Base-by-base conservation (phyloP, 2,329 filamentous ascomycete genomes). In the Fusarium ramigenum region DNA sequence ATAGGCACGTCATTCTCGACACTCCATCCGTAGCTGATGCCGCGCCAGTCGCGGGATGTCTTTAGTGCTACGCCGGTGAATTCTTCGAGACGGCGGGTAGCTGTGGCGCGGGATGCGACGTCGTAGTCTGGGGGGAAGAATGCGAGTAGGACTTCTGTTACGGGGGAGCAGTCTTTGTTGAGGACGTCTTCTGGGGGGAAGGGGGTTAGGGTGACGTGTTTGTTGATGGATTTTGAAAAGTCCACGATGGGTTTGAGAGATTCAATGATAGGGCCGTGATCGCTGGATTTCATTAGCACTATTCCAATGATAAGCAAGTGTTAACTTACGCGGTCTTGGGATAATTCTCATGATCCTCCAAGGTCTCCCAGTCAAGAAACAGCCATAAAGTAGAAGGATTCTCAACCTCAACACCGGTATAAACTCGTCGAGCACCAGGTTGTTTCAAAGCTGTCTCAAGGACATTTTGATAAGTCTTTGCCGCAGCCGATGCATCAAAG, bases 1-100 rank as follows among this genome's bases (percentile, higher is more conserved):
- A 82, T 49, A 4, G 79, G 69, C 10, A 82, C 76, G 50, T 83
- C 77, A 4, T 76, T 75, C 53, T 82, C 81, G 0, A 79, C 63
- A 12, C 79, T 80, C 80, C 80, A 82, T 11, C 80, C 79, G 34
- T 76, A 77, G 68, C 75, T 77, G 37, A 77, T 76, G 2, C 75
- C 75, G 1, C 75, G 65, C 75, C 75, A 77, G 52, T 77, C 70
- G 0, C 70, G 60, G 0, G 73, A 77, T 5, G 52, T 59, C 25
- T 77, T 77, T 4, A 77, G 75, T 3, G 63, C 75, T 18, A 44
- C 47, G 1, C 47, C 65, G 4, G 75, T 49, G 25, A 77, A 77
- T 6, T 77, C 37, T 3, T 74, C 73, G 0, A 77, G 53, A 9
- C 70, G 65, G 9, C 68, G 46, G 4, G 71, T 76, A 4, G 75